Evolutionary conservation across 2,329 filamentous ascomycete species (phyloP).

Genomic region (Hypoxylon rubiginosum): DNA sequence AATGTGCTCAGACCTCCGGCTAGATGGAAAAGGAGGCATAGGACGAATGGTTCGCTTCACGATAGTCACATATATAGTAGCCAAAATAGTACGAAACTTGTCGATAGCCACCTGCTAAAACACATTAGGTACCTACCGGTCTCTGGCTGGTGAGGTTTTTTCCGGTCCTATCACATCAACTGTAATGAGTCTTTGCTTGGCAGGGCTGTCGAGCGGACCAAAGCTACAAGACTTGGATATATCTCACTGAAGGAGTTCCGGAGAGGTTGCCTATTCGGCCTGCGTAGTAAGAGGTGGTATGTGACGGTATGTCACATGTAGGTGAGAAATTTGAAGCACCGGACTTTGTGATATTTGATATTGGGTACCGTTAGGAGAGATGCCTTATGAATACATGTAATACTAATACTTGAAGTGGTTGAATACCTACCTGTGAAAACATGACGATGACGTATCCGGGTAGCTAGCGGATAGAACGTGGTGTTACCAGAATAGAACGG

Average conservation of each 20-base stretch:
- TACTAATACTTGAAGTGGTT: not conserved
- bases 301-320: conserved; percentile 23
- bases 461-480: conserved; percentile 8
- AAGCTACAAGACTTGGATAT: conserved; percentile 16
- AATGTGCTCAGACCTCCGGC: not conserved
- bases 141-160: conserved; percentile 25
- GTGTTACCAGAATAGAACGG: conserved; percentile 5
- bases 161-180: conserved; percentile 31
- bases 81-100: conserved; percentile 13
- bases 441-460: too few species aligned
- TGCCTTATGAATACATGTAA: not conserved
- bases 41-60: not conserved
- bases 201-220: conserved; percentile 26
- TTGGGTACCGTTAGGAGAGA: not conserved
- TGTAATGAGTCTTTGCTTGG: conserved; percentile 14
- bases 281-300: conserved; percentile 35
- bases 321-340: conserved; percentile 13
- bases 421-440: conserved; percentile 12
- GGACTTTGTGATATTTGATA: not conserved
- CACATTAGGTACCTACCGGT: not conserved
- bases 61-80: conserved; percentile 4
- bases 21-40: not conserved
- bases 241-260: conserved; percentile 20
- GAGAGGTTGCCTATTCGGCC: conserved; percentile 16
- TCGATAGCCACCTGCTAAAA: not conserved